Conservation (phyloP, 179 eudicot genomes). For the Silene coronaria region DNA sequence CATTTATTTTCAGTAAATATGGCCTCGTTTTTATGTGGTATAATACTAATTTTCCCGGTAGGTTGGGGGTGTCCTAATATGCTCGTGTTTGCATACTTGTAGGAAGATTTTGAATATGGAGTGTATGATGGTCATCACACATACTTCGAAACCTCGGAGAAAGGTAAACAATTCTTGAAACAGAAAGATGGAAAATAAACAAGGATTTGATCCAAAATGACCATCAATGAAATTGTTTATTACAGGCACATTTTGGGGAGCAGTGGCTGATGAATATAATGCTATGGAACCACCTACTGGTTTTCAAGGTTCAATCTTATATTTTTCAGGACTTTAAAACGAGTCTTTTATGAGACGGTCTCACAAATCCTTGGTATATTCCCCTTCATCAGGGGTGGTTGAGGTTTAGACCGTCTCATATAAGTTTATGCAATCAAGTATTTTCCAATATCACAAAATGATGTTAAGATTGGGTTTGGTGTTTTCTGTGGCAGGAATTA, state of each 20-base stretch:
- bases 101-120: conserved; percentile 78
- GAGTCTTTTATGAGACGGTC: background rate
- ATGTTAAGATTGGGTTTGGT: background rate
- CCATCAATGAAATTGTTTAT: conserved; percentile 2
- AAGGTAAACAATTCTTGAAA: conserved; percentile 38
- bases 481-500: conserved; percentile 46
- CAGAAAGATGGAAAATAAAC: background rate
- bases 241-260: conserved; percentile 64
- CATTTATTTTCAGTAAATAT: background rate
- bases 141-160: conserved; percentile 55
- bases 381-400: too few species aligned
- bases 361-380: background rate
- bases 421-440: too few species aligned
- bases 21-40: too few species aligned
- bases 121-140: conserved; percentile 75
- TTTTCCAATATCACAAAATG: background rate
- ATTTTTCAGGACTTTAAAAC: background rate
- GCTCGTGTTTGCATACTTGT: conserved; percentile 3
- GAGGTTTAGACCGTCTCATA: too few species aligned
- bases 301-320: conserved; percentile 53
- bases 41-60: too few species aligned
- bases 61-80: background rate
- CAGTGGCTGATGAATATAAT: conserved; percentile 60
- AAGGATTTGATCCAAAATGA: background rate
- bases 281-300: conserved; percentile 77